Evolutionary conservation across 2,329 filamentous ascomycete species (phyloP), one percentile per base, ranked within the genome.

Genomic region (Colletotrichum sp.): DNA sequence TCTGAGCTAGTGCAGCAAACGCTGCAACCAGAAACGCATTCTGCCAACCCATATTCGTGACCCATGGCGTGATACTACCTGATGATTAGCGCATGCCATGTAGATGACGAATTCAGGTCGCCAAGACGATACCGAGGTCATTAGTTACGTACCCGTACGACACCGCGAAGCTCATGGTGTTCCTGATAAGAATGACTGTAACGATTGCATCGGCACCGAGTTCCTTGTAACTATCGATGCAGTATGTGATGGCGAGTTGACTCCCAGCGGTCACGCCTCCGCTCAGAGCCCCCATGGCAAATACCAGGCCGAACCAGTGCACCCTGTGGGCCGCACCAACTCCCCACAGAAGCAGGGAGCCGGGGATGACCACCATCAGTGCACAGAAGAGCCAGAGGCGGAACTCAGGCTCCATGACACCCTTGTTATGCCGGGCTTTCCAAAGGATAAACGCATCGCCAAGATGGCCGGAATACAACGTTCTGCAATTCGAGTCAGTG

Each of bases 291-390:
- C 83, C 82, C 83, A 87, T 87, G 55, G 84, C 85, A 55, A 87
- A 81, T 3, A 87, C 78, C 7, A 87, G 82, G 1, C 84, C 86
- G 61, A 87, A 85, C 85, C 85, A 87, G 66, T 87, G 86, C 6
- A 86, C 79, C 2, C 82, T 76, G 52, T 84, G 82, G 2, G 83
- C 82, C 1, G 86, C 81, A 13, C 82, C 81, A 9, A 82, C 79
- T 16, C 81, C 81, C 82, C 81, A 82, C 6, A 83, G 77, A 30
- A 83, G 34, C 14, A 78, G 24, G 26, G 36, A 57, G 4, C 65
- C 69, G 3, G 75, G 73, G 8, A 76, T 43, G 4, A 68, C 6
- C 52, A 72, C 12, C n/a, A 72, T 55, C 78, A 79, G 6, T 77
- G 78, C 8, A 79, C 28, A 39, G 26, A 86, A 84, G 1, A 85